Base-by-base conservation (phyloP, 179 eudicot species). In the Spinacia oleracea region DNA sequence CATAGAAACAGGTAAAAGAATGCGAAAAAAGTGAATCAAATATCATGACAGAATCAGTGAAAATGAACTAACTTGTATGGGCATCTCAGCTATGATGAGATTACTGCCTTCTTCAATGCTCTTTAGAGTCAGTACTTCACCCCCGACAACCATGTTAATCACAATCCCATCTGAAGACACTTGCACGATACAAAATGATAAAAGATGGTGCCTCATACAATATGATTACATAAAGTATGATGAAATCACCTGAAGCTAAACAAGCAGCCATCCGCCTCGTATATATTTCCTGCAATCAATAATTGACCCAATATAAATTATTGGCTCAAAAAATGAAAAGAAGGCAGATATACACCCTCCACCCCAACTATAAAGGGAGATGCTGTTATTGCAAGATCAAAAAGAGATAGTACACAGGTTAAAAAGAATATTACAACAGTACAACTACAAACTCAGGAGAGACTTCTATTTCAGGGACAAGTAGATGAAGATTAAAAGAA, bases 61-160 rank as follows among this genome's bases (percentile, higher is more conserved):
- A 38, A 38, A 3, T 43, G 32, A 73, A 85, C 89, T 86, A 79
- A 93, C 98, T 83, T 95, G 79, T 77, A 93, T 90, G 59, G 99
- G 97, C 95, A 93, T 90, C 87, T 91, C 94, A 56, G 92, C 91
- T 79, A 90, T 89, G 75, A 89, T 82, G 77, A 90, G 88, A 76
- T 87, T 86, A 78, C 87, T 89, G 85, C 89, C 91, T 86, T 92
- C 97, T 87, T 91, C 94, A 35, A 93, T 83, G 89, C 81, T 87
- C 86, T 87, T 92, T 66, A 96, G 92, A 78, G 85, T 88, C 69
- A 89, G 89, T 25, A 93, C 98, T 86, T 96, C 97, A 73, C 94
- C 96, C 38, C 98, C 98, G 63, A 92, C 93, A 63, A 93, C 95
- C 98, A 96, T 90, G 89, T 87, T 92, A 62, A 96, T 91, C 80